These are phyloP conservation scores for Euphrasia confusa DNA, from an alignment of 257 asterid genomes.

Conservation along the genomic window DNA sequence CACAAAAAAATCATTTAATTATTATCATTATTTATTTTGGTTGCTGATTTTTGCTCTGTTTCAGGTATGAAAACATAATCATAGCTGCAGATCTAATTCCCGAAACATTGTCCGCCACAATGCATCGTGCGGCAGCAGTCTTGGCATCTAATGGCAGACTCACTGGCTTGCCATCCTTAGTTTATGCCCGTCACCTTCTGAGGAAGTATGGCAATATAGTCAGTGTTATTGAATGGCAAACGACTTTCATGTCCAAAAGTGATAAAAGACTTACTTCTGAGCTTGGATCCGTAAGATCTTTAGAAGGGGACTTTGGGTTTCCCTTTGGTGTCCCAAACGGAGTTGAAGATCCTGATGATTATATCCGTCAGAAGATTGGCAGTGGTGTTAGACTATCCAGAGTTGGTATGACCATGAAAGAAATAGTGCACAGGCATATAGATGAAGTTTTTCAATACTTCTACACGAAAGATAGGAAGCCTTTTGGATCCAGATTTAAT, in stretches of 20 bases:
- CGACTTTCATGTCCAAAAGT: slow-evolving; percentile 52
- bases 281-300: slow-evolving; percentile 62
- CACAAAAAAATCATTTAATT: neutral
- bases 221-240: slow-evolving; percentile 71
- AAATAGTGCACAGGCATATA: slow-evolving; percentile 58
- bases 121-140: slow-evolving; percentile 52
- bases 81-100: slow-evolving; percentile 70
- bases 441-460: slow-evolving; percentile 51
- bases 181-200: slow-evolving; percentile 54
- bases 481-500: slow-evolving; percentile 37
- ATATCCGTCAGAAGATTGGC: slow-evolving; percentile 69
- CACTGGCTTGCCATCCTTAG: slow-evolving; percentile 49
- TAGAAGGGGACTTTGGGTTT: slow-evolving; percentile 61
- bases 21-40: neutral
- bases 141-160: slow-evolving; percentile 68
- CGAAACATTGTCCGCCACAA: slow-evolving; percentile 55
- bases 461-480: slow-evolving; percentile 54
- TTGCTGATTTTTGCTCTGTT: slow-evolving; percentile 20
- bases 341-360: slow-evolving; percentile 77
- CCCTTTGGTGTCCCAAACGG: slow-evolving; percentile 80
- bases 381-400: slow-evolving; percentile 60
- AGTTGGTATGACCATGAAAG: slow-evolving; percentile 70
- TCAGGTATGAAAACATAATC: slow-evolving; percentile 69
- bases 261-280: slow-evolving; percentile 70
- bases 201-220: slow-evolving; percentile 52